Evolutionary conservation across 345 rosid species (phyloP).

Genomic region (Brassica carinata): DNA sequence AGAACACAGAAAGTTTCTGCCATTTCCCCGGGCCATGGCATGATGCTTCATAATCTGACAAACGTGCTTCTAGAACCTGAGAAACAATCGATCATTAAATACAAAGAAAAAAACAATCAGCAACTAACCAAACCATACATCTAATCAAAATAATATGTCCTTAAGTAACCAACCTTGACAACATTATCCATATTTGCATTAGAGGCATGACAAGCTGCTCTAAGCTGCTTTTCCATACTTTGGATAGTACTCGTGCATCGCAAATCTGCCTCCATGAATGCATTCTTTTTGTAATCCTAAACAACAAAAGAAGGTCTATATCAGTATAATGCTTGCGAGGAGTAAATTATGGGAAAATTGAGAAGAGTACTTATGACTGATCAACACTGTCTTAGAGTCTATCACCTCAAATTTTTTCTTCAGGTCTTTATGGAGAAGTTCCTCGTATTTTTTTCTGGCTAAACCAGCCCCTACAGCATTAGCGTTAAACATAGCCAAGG

Average conservation of each 20-base stretch:
- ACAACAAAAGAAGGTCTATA: constrained; percentile 20
- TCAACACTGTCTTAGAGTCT: neutral
- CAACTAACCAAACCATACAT: constrained; percentile 2
- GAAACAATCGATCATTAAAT: constrained; percentile 15
- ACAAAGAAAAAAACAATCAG: neutral
- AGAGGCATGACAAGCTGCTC: constrained; percentile 90
- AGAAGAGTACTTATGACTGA: neutral
- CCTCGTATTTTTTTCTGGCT: constrained; percentile 80
- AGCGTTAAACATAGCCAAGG: constrained; percentile 66
- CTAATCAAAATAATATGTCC: neutral
- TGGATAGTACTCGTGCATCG: constrained; percentile 70
- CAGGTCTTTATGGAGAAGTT: constrained; percentile 76
- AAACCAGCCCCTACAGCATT: constrained; percentile 84
- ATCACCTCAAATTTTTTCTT: constrained; percentile 82
- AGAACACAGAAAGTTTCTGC: constrained; percentile 84
- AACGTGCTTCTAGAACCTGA: constrained; percentile 82
- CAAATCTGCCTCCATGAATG: constrained; percentile 89
- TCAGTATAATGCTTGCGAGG: constrained; percentile 16
- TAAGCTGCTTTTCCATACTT: constrained; percentile 85
- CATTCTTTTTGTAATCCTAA: constrained; percentile 82
- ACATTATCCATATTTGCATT: constrained; percentile 75
- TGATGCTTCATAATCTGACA: constrained; percentile 74
- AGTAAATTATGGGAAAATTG: neutral
- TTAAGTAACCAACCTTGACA: constrained; percentile 68
- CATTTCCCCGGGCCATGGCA: constrained; percentile 91